Evolutionary conservation across 352 stramenopile species (phyloP), one percentile per base, ranked within the genome.

Genomic region (Pythium scleroteichum): DNA sequence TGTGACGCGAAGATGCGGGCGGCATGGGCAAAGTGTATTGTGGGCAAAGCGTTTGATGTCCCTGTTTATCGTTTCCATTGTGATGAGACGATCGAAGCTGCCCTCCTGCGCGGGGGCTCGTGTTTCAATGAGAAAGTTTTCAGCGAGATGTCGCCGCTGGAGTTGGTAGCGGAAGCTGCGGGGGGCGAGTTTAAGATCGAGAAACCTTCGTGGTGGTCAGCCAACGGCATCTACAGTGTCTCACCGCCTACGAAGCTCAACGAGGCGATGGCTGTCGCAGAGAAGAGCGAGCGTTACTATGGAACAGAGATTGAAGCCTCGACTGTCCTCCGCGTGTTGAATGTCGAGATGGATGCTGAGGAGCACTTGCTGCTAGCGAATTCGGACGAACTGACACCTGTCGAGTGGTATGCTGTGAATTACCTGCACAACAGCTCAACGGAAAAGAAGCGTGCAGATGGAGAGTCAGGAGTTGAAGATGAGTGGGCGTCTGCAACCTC

Each of bases 401-500:
- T 95, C 40, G 85, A 95, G 66, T 95, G 85, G 85, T 93, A 92
- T 44, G 83, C 85, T 1, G 85, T 95, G 19, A 86, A 90, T 50
- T 92, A 81, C 38, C 73, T 95, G 0, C 75, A 93, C 24, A 62
- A 53, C 1, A 62, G 81, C 14, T 88, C 74, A n/a, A 75, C 90
- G 23, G 82, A 85, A 33, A 88, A 88, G 54, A 73, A 72, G 5
- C 63, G 32, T 19, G 33, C 41, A 5, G 55, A 70, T 24, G 27
- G 49, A 0, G 57, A 64, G 26, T 50, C 35, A 32, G 57, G 27
- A 12, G 50, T 14, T 33, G 59, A 61, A 14, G 59, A 53, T 71
- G 13, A 68, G 85, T 48, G 64, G 54, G 23, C 55, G 33, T 19
- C 35, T 14, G n/a, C 55, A 22, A 38, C 19, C 10, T 29, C 23